These are phyloP conservation scores for Cercis canadensis DNA, from an alignment of 306 rosid species.

Conservation along the genomic window DNA sequence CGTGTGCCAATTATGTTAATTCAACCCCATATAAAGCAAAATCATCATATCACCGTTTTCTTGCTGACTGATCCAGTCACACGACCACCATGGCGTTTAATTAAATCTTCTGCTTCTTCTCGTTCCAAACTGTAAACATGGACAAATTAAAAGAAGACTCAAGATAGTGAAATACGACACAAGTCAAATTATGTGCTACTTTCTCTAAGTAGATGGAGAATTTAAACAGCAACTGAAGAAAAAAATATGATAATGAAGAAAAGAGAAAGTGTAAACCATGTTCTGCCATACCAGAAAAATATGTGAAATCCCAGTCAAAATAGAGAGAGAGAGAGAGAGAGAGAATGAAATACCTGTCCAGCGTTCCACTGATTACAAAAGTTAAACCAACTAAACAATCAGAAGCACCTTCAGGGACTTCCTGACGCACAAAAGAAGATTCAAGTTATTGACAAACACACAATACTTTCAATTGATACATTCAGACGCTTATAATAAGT, in stretches of 20 bases:
- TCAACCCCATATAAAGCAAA: slow-evolving; percentile 26
- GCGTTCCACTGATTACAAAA: slow-evolving; percentile 96
- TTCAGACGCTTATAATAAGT: slow-evolving; percentile 23
- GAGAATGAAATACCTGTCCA: slow-evolving; percentile 72
- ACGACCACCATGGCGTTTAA: slow-evolving; percentile 95
- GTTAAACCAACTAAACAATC: slow-evolving; percentile 84
- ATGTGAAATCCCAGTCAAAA: background rate
- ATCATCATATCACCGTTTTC: slow-evolving; percentile 68
- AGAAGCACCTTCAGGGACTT: slow-evolving; percentile 93
- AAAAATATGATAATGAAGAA: slow-evolving; percentile 3
- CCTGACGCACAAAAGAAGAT: slow-evolving; percentile 61
- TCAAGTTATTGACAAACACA: slow-evolving; percentile 29
- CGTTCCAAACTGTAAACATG: slow-evolving; percentile 78
- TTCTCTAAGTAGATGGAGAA: slow-evolving; percentile 20
- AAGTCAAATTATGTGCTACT: background rate
- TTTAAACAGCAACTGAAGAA: background rate
- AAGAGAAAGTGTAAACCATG: slow-evolving; percentile 1
- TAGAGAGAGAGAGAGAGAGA: background rate
- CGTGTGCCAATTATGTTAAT: slow-evolving; percentile 26
- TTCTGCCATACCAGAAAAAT: slow-evolving; percentile 12
- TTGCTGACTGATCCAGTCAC: slow-evolving; percentile 96
- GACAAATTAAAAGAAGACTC: slow-evolving; percentile 30
- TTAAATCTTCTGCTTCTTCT: slow-evolving; percentile 98
- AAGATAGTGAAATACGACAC: slow-evolving; percentile 22
- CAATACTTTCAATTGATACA: slow-evolving; percentile 17